phyloP scores from a whole-genome alignment of 805 yeast species.

The Scheffersomyces ergatensis region DNA sequence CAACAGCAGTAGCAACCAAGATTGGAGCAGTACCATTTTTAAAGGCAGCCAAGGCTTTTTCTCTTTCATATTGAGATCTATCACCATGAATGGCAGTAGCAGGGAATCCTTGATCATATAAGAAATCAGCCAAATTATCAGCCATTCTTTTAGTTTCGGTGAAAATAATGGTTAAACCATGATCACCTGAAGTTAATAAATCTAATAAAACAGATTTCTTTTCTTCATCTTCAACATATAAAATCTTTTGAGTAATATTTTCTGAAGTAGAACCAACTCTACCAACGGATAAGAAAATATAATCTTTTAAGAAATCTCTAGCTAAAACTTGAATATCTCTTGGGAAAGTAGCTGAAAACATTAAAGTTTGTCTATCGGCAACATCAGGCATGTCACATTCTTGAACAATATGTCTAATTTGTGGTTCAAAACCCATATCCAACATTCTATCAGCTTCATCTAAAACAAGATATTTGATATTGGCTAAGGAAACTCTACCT shows the following conservation, averaged over 20 bases:
- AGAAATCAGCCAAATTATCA: constrained; percentile 88
- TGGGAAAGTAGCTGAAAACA: constrained; percentile 99
- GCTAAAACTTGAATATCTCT: constrained; percentile 96
- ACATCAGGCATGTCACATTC: constrained; percentile 97
- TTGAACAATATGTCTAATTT: constrained; percentile 96
- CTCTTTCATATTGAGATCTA: constrained; percentile 97
- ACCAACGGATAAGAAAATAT: constrained; percentile 95
- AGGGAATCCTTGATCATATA: constrained; percentile 84
- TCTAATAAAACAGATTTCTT: constrained; percentile 87
- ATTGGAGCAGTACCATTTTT: constrained; percentile 89
- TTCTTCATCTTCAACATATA: constrained; percentile 93
- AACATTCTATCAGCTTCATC: constrained; percentile 99
- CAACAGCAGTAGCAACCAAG: constrained; percentile 98
- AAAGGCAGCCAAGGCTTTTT: constrained; percentile 92
- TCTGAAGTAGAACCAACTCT: constrained; percentile 99
- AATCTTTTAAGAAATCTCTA: constrained; percentile 92
- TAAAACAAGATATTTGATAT: constrained; percentile 89
- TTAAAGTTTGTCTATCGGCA: constrained; percentile 88
- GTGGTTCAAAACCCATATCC: constrained; percentile 99
- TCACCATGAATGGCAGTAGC: constrained; percentile 99
- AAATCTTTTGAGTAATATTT: constrained; percentile 91
- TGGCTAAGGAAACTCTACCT: constrained; percentile 85
- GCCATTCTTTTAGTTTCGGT: constrained; percentile 99
- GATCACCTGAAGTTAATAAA: constrained; percentile 70
- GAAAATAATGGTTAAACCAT: constrained; percentile 87